Evolutionary conservation across 2,329 filamentous ascomycete species (phyloP), one percentile per base, ranked within the genome.

Genomic region (Neonectria magnoliae): DNA sequence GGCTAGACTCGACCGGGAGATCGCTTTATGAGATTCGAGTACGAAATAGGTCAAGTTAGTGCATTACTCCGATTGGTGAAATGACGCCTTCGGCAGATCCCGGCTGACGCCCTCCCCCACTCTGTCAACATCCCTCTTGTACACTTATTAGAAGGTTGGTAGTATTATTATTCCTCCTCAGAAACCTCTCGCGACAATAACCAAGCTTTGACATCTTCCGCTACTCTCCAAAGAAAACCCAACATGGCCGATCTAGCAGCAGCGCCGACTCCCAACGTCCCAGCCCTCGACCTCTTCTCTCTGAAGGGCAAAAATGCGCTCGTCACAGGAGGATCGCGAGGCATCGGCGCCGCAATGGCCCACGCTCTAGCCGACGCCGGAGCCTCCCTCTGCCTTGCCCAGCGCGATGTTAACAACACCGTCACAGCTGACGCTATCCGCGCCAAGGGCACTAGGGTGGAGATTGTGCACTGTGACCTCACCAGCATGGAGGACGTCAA

Each of bases 271-370:
- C 60, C 60, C 8, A n/a, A 57, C 2, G 41, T 66, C 11, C 60
- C 60, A 2, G 47, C 60, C 16, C 60, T 64, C 14, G 27, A 60
- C 29, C 57, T 66, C 14, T 66, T 66, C 57, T 64, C 60, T 0
- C 45, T 64, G 6, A 14, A 44, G 45, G 64, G 64, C 22, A 66
- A 64, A 36, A 63, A 66, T 45, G 60, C 64, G 0, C 47, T 66
- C 10, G 20, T 66, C 31, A 64, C 60, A 1, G 60, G 64, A 36
- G 64, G 56, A 7, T 57, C 56, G 2, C 45, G 60, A 27, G 60
- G 64, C 3, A 66, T 64, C 16, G 60, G 60, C 18, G 57, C 55
- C 11, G 47, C 60, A 0, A 66, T 60, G 56, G 60, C 64, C 6
- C 29, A 54, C 6, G 56, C 57, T 5, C 47, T 66, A 0, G 57